Conservation (phyloP, 345 rosid species). For the Mallotus nudiflorus region DNA sequence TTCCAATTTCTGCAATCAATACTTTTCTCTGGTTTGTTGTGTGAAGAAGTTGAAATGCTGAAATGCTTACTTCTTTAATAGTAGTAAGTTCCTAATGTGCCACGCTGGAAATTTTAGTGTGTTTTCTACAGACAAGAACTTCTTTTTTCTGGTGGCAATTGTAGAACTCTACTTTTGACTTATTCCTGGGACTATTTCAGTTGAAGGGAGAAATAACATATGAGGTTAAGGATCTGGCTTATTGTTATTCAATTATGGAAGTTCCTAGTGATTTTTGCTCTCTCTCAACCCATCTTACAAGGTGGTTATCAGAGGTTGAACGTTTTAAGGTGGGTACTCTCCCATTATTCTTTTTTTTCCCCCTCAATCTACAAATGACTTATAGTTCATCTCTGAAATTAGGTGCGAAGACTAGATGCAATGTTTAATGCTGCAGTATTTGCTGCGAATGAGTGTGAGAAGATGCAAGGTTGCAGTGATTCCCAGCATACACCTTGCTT, state of each 20-base stretch:
- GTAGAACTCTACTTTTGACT: constrained; percentile 14
- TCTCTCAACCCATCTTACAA: constrained; percentile 60
- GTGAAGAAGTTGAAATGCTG: background rate
- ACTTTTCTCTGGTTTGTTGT: background rate
- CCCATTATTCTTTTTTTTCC: constrained; percentile 4
- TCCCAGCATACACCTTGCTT: constrained; percentile 54
- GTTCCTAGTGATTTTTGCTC: constrained; percentile 63
- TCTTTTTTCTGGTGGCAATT: background rate
- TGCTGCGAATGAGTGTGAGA: constrained; percentile 45
- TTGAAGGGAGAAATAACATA: constrained; percentile 83
- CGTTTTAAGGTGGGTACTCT: constrained; percentile 54
- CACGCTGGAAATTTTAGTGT: background rate
- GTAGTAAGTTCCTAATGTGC: background rate
- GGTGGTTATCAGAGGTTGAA: constrained; percentile 82
- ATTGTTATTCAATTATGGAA: constrained; percentile 59
- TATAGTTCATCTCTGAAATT: constrained; percentile 13
- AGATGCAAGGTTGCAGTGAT: constrained; percentile 43
- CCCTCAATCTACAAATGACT: background rate
- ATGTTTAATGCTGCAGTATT: constrained; percentile 47
- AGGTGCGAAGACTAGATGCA: constrained; percentile 55
- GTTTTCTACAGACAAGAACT: background rate
- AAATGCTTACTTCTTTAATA: background rate
- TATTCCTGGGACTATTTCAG: constrained; percentile 40
- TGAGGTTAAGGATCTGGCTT: constrained; percentile 76
- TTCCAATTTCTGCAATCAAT: too few relatives aligned